These are phyloP conservation scores for Didymella pinodella DNA, from an alignment of 2,329 filamentous ascomycete species.

Conservation along the genomic window DNA sequence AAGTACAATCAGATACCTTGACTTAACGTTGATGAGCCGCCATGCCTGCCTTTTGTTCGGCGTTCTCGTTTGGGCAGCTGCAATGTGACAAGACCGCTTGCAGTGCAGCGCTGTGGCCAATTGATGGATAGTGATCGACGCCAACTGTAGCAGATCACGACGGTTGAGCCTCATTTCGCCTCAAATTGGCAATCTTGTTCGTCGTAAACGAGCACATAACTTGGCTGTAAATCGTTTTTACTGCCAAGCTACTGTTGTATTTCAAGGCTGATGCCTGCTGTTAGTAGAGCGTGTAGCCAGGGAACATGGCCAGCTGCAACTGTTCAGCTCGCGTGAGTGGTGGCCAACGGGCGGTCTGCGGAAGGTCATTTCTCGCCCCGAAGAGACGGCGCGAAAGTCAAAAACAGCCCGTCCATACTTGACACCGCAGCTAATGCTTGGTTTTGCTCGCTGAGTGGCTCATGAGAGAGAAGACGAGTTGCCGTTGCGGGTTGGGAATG, in stretches of 20 bases:
- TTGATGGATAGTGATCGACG: slow-evolving; percentile 17
- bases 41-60: background rate
- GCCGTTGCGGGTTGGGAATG: slow-evolving; percentile 12
- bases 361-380: slow-evolving; percentile 11
- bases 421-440: slow-evolving; percentile 14
- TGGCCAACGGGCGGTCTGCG: slow-evolving; percentile 17
- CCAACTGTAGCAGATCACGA: slow-evolving; percentile 8
- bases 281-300: background rate
- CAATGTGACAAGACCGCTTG: slow-evolving; percentile 7
- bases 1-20: background rate
- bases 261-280: background rate
- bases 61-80: slow-evolving; percentile 13
- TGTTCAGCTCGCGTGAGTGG: slow-evolving; percentile 10
- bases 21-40: background rate
- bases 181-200: slow-evolving; percentile 19
- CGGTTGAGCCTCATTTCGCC: slow-evolving; percentile 19
- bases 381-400: slow-evolving; percentile 19
- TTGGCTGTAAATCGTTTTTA: background rate
- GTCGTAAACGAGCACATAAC: background rate
- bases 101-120: slow-evolving; percentile 8
- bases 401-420: slow-evolving; percentile 6
- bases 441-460: slow-evolving; percentile 8
- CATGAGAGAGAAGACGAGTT: background rate
- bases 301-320: slow-evolving; percentile 1
- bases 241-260: background rate